Conservation (phyloP, 2,329 filamentous ascomycete species). For the Alternaria brassicicola region DNA sequence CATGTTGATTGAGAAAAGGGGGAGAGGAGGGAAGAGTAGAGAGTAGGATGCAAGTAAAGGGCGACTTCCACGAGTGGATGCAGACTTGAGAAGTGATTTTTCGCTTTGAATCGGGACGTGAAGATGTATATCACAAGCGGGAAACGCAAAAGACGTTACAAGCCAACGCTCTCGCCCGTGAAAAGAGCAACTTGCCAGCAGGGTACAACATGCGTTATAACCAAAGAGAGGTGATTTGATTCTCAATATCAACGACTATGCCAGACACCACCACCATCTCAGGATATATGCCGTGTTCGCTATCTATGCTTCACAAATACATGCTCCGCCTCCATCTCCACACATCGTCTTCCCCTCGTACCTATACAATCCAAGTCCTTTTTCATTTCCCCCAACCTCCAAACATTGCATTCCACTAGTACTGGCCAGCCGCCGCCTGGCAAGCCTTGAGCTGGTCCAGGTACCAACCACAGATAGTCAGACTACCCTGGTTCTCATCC, state of each 20-base stretch:
- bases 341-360: too few species aligned
- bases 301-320: slow-evolving; percentile 4
- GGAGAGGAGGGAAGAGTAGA: too few species aligned
- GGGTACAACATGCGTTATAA: neutral
- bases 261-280: neutral
- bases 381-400: neutral
- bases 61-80: neutral
- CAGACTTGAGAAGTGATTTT: too few species aligned
- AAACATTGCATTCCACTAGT: slow-evolving; percentile 44
- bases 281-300: neutral
- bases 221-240: neutral
- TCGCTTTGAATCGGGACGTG: neutral
- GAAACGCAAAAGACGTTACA: neutral
- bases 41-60: too few species aligned
- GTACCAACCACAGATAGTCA: slow-evolving; percentile 98
- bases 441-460: slow-evolving; percentile 81
- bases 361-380: neutral
- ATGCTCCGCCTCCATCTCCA: neutral
- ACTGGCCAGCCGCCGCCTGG: slow-evolving; percentile 55
- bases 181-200: too few species aligned
- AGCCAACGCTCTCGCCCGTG: neutral
- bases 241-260: neutral
- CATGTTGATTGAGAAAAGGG: neutral
- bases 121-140: neutral
- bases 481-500: slow-evolving; percentile 91